Evolutionary conservation across 768 basidiomycete genomes (phyloP).

Genomic region (Mycena galericulata): DNA sequence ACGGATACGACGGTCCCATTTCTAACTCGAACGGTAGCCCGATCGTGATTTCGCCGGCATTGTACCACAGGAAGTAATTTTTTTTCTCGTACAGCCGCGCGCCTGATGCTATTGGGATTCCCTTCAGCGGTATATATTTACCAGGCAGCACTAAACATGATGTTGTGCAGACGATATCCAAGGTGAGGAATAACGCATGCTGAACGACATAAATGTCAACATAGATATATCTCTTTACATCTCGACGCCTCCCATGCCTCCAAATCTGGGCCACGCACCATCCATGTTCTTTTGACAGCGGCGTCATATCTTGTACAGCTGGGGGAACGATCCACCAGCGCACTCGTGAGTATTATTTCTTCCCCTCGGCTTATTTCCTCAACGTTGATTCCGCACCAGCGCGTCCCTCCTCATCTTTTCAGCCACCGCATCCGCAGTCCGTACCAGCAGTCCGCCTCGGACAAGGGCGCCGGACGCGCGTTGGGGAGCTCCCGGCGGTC

Average conservation of each 20-base stretch:
- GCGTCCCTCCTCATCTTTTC: too few relatives aligned
- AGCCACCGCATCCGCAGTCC: too few relatives aligned
- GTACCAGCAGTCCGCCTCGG: too few relatives aligned
- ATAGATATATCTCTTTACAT: constrained; percentile 47
- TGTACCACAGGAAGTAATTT: not conserved
- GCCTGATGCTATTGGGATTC: constrained; percentile 68
- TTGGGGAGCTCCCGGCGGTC: too few relatives aligned
- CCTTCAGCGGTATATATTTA: constrained; percentile 66
- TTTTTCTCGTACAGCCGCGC: constrained; percentile 59
- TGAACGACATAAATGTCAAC: not conserved
- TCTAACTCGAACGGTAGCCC: constrained; percentile 79
- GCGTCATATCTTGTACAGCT: too few relatives aligned
- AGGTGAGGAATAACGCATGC: constrained; percentile 44
- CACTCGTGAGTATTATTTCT: too few relatives aligned
- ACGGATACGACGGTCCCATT: constrained; percentile 80
- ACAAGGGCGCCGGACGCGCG: too few relatives aligned
- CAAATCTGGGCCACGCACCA: constrained; percentile 83
- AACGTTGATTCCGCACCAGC: too few relatives aligned
- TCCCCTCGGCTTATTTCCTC: too few relatives aligned
- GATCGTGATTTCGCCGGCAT: constrained; percentile 46
- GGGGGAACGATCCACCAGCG: too few relatives aligned
- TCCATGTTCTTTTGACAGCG: too few relatives aligned
- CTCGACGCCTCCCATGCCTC: constrained; percentile 69
- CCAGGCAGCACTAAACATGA: not conserved
- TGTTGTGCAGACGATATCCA: constrained; percentile 68